Evolutionary conservation across 208 protist genomes (phyloP), one percentile per base, ranked within the genome.

Genomic region (Angomonas deanei): DNA sequence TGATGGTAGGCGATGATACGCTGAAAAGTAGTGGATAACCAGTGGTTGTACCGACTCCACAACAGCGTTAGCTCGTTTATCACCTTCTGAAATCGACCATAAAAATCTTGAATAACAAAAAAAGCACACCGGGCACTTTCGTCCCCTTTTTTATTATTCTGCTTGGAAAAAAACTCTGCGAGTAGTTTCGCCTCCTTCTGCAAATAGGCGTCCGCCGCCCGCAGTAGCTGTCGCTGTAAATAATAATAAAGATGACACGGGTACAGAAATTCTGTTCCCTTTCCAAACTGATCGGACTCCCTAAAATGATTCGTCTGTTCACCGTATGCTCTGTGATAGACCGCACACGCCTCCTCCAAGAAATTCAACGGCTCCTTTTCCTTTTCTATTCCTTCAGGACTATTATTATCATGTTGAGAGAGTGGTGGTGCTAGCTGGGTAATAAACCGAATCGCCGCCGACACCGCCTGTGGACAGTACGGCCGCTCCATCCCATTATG

Each of bases 191-290:
- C 15, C 50, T 33, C 23, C 26, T 33, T 3, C 50, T 13, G 50
- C 15, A 56, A 3, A 19, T 56, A 33, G n/a, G 24, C 50, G 19
- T 56, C 23, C 15, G 50, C 19, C n/a, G 21, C 19, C 5, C 8
- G 6, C 19, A 15, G 27, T 24, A 56, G 50, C 5, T 10, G 3
- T 3, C 23, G 17, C 8, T 5, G 4, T 3, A 50, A 19, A 50
- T 50, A 50, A 19, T 50, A 50, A 23, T 50, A 50, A 4, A 50
- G 42, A 23, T 50, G 42, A n/a, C 42, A 50, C 17, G 42, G 42
- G 15, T 50, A 50, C 42, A 50, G 15, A 50, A 21, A 50, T 8
- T 50, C 42, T 5, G 3, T 50, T 50, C 19, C 19, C 13, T 26
- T 50, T 10, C 17, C 23, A n/a, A 26, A 50, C 17, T 23, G 42